A percentile compares a stretch with the other conserved stretches of the same genome.
Conservation (phyloP, 768 basidiomycete species). For the Symmetrospora coprosmae region DNA sequence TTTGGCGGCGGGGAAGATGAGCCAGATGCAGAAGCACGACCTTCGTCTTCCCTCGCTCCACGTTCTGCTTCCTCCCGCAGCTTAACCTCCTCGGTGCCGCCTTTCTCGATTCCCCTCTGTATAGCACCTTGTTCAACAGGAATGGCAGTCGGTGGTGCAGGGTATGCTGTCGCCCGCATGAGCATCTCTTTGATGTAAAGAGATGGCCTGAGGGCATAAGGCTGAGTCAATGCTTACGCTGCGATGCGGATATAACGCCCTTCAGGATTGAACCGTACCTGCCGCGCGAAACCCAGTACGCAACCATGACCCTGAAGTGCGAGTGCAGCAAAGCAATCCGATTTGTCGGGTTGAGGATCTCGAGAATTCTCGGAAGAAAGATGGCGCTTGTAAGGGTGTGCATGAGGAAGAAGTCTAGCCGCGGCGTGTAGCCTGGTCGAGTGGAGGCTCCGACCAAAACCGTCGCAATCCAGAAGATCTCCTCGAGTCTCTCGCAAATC, state of each 20-base stretch:
- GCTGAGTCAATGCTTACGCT: neutral
- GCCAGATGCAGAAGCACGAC: no score
- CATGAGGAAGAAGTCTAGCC: slow-evolving; percentile 34
- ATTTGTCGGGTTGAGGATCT: slow-evolving; percentile 29
- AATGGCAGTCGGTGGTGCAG: neutral
- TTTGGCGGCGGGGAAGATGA: no score
- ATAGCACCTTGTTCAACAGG: neutral
- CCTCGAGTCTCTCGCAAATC: slow-evolving; percentile 32
- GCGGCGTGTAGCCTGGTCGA: slow-evolving; percentile 28
- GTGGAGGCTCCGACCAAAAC: slow-evolving; percentile 29
- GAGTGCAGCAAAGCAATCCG: slow-evolving; percentile 29
- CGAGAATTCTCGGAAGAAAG: slow-evolving; percentile 31
- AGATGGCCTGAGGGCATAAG: slow-evolving; percentile 18
- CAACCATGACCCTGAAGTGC: slow-evolving; percentile 30
- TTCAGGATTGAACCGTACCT: slow-evolving; percentile 8
- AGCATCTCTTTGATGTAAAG: slow-evolving; percentile 29
- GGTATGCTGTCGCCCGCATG: slow-evolving; percentile 25
- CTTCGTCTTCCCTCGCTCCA: neutral
- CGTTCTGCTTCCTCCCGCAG: neutral
- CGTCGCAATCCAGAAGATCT: slow-evolving; percentile 31
- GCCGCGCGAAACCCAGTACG: slow-evolving; percentile 32
- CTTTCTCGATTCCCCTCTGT: neutral
- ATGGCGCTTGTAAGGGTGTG: slow-evolving; percentile 31
- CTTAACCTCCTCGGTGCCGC: neutral
- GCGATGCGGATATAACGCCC: no score